A percentile compares a stretch with the other conserved stretches of the same genome.
These are phyloP conservation scores for Xylaria venustula DNA, from an alignment of 495 filamentous ascomycete genomes.

Conservation along the genomic window DNA sequence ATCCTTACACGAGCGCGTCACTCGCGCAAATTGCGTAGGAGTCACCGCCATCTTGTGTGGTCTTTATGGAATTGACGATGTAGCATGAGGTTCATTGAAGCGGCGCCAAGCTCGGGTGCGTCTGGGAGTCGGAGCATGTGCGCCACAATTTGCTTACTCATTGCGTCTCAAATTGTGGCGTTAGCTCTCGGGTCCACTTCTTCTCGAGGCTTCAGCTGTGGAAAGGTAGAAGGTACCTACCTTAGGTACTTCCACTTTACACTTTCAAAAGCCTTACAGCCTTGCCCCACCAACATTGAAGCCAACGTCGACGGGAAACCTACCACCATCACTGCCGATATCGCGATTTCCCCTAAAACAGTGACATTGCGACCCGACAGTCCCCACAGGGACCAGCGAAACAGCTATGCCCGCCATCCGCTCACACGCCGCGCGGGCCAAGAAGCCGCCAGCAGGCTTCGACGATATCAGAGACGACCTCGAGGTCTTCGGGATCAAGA, in stretches of 20 bases:
- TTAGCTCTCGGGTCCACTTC: slow-evolving; percentile 1
- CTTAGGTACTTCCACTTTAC: too few species aligned
- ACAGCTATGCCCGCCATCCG: slow-evolving; percentile 82
- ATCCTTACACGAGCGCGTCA: slow-evolving; percentile 88
- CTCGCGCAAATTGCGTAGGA: slow-evolving; percentile 87
- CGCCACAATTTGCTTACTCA: slow-evolving; percentile 21
- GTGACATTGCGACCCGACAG: too few species aligned
- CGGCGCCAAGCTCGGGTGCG: slow-evolving; percentile 18
- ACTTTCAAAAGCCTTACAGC: too few species aligned
- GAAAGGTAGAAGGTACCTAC: too few species aligned
- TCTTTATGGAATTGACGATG: slow-evolving; percentile 15
- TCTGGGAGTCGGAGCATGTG: not conserved
- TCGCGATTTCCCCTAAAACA: not conserved
- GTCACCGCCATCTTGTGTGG: slow-evolving; percentile 61
- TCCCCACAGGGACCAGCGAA: not conserved
- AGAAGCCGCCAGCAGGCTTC: slow-evolving; percentile 93
- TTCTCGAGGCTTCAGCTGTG: not conserved
- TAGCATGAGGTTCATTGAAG: slow-evolving; percentile 23
- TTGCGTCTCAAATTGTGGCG: slow-evolving; percentile 14
- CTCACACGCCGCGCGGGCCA: slow-evolving; percentile 61
- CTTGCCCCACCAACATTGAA: slow-evolving; percentile 11
- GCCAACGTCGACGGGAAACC: slow-evolving; percentile 7
- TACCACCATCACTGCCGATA: too few species aligned
- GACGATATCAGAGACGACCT: slow-evolving; percentile 96
- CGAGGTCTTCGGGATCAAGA: slow-evolving; percentile 93